Percentiles rank a stretch among this genome's conserved stretches.
Conservation (phyloP, 345 rosid genomes). For the Erysimum cheiranthoides region DNA sequence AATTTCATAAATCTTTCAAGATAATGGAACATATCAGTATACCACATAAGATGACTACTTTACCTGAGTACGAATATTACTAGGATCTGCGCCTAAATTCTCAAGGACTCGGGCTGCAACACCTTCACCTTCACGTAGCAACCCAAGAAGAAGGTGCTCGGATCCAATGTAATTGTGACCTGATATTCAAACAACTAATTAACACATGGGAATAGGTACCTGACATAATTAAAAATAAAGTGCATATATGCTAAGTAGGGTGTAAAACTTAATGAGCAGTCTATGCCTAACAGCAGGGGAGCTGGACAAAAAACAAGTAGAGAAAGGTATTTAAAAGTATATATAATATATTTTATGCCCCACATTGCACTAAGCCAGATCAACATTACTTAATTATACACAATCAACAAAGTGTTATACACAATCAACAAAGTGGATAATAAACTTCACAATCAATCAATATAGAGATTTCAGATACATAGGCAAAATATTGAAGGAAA, state of each 20-base stretch:
- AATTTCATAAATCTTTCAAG: neutral
- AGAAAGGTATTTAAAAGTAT: constrained; percentile 5
- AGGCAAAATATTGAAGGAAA: neutral
- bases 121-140: constrained; percentile 99
- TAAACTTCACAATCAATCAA: neutral
- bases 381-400: neutral
- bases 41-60: constrained; percentile 28
- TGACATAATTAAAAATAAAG: no score
- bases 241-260: neutral
- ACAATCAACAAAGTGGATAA: constrained; percentile 14
- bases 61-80: constrained; percentile 97
- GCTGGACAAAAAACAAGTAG: neutral
- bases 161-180: constrained; percentile 99
- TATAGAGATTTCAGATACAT: constrained; percentile 14
- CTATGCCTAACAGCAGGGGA: neutral
- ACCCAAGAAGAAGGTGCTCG: constrained; percentile 97
- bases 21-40: neutral
- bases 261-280: neutral
- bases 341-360: neutral
- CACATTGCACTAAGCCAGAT: neutral
- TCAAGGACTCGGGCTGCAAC: constrained; percentile 99
- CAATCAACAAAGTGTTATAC: constrained; percentile 8
- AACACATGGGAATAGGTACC: constrained; percentile 2
- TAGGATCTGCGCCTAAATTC: constrained; percentile 95
- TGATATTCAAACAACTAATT: constrained; percentile 46